Base-by-base conservation (phyloP, 768 basidiomycete genomes). In the Agrocybe chaxingu region DNA sequence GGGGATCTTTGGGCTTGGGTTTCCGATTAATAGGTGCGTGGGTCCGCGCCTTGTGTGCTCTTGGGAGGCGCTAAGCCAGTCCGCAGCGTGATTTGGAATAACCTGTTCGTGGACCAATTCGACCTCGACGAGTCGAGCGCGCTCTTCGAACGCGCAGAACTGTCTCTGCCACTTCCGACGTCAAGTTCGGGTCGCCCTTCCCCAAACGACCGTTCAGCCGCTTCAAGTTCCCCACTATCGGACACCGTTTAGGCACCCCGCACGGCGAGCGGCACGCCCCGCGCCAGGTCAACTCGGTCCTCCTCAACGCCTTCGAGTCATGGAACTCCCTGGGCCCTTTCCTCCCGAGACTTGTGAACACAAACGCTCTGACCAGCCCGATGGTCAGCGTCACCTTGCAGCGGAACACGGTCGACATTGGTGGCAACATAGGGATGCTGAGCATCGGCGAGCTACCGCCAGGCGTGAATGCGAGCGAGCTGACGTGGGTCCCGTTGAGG, bases 1-100 rank as follows among this genome's bases (percentile, higher is more conserved):
- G 11, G 89, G 87, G 2, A 87, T 90, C 37, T 75, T 90, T 49
- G 89, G 89, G 0, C 70, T 89, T 8, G 88, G 89, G 0, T 90
- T 90, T 55, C 86, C 88, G 3, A 62, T 79, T 10, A 85, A 84
- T 54, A 89, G 87, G 87, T 85, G 19, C 10, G 70, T 47, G 24
- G 33, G 10, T 36, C 41, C 38, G 4, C 34, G 7, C 50, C 16
- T 31, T 3, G 30, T 7, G 34, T 31, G 43, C 16, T 16, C 33
- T 5, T 42, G 52, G 38, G 54, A 47, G 5, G 32, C 34, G 19
- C 42, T 46, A 36, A 35, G 8, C 29, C 31, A 33, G 18, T 13
- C 9, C 29, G n/a, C 29, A 82, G 80, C 56, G 70, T 73, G 9
- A 70, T 82, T 18, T 80, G 76, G 77, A 65, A 62, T 34, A 53